Evolutionary conservation across 2,329 filamentous ascomycete genomes (phyloP).

Genomic region (Ophioceras dolichostomum): DNA sequence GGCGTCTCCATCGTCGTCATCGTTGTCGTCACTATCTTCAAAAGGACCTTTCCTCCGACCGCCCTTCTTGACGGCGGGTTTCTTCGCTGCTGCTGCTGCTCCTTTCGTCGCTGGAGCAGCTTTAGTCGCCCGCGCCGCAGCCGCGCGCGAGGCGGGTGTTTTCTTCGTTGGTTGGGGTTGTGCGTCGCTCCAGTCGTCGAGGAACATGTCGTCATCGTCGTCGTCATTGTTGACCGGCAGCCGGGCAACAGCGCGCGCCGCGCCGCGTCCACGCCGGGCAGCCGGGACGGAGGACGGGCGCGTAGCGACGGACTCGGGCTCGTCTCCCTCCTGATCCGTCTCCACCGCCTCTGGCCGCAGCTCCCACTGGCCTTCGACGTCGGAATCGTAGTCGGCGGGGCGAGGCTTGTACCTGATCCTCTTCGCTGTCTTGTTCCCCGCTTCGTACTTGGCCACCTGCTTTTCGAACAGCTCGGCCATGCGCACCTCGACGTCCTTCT

Average conservation of each 20-base stretch:
- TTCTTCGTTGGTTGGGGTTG: constrained; percentile 21
- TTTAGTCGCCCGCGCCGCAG: constrained; percentile 20
- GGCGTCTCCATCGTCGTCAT: constrained; percentile 30
- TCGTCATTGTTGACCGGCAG: no score
- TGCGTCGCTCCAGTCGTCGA: constrained; percentile 41
- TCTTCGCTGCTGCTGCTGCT: constrained; percentile 23
- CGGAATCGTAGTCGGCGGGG: constrained; percentile 78
- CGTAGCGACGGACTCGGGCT: constrained; percentile 16
- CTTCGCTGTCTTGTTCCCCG: constrained; percentile 39
- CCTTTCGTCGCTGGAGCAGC: constrained; percentile 20
- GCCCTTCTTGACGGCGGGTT: constrained; percentile 20
- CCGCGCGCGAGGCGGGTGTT: constrained; percentile 14
- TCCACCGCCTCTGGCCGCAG: constrained; percentile 60
- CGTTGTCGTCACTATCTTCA: constrained; percentile 23
- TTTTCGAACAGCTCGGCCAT: constrained; percentile 63
- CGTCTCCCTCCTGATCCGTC: constrained; percentile 13
- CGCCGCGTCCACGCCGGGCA: constrained; percentile 5
- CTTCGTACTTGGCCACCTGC: constrained; percentile 59
- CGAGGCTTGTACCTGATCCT: constrained; percentile 51
- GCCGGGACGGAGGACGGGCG: constrained; percentile 4
- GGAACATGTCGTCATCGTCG: constrained; percentile 37
- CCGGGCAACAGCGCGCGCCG: no score
- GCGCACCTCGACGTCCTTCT: constrained; percentile 60
- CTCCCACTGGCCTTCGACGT: constrained; percentile 77
- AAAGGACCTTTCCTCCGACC: constrained; percentile 30